Evolutionary conservation across 345 rosid species (phyloP), one percentile per base, ranked within the genome.

Genomic region (Camelina laxa): DNA sequence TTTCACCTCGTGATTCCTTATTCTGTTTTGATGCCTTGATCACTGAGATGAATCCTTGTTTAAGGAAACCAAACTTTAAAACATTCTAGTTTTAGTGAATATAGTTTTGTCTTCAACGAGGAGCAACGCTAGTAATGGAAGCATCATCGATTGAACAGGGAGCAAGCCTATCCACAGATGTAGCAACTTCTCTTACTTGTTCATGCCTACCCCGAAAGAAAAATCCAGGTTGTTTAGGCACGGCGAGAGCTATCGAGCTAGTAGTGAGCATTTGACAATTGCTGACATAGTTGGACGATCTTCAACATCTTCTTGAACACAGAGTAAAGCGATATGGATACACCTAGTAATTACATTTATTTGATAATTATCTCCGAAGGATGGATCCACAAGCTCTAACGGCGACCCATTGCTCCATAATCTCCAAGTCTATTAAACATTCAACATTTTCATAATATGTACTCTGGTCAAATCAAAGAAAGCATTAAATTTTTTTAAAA

Each of bases 231-330:
- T 4, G 30, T 48, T 5, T 3, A 48, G 69, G 69, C 1, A 31
- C 11, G 4, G 17, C 57, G 0, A 65, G 69, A 11, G 17, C 30
- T 0, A 65, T 48, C 0, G 57, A 65, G 17, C 44, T 48, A 13
- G 59, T 66, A 50, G 47, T 50, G 33, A 50, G 59, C 83, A 83
- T 80, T 2, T 49, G 58, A 82, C 54, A 3, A 84, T 80, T 0
- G 48, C 19, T 3, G 84, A 74, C 87, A 87, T 85, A n/a, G 74
- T 63, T 10, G 92, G 88, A 54, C 87, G 79, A 65, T 72, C 78
- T 16, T 65, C 60, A 3, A 85, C 79, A 51, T 87, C 82, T 82
- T 82, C 84, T 56, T 87, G 88, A 38, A 80, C 89, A 56, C 91
- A 87, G 20, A 87, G 33, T 38, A 87, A 38, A 2, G 88, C 89